These are phyloP conservation scores for Podaxis pistillaris DNA, from an alignment of 768 basidiomycete genomes.

Conservation along the genomic window DNA sequence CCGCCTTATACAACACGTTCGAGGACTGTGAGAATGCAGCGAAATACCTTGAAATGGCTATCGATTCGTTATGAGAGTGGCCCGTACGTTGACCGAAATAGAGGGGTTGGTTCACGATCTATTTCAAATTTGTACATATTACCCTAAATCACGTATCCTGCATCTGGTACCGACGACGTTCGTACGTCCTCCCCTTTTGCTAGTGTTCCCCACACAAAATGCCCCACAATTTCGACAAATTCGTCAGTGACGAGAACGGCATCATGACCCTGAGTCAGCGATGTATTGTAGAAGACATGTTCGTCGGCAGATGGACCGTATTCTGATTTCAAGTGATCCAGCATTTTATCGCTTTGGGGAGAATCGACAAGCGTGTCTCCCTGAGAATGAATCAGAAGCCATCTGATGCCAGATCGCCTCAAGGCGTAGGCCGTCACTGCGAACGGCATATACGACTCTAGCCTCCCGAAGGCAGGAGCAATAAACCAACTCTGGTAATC, in stretches of 20 bases:
- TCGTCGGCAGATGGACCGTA: constrained; percentile 25
- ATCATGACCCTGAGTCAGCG: constrained; percentile 53
- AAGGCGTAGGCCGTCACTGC: constrained; percentile 43
- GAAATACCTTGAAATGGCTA: constrained; percentile 57
- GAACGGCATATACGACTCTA: constrained; percentile 44
- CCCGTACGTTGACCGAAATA: background rate
- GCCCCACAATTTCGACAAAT: constrained; percentile 45
- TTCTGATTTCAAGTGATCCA: constrained; percentile 45
- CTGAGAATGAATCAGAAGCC: constrained; percentile 75
- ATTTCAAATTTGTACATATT: background rate
- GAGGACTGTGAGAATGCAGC: constrained; percentile 75
- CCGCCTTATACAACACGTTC: constrained; percentile 83
- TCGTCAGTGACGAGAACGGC: constrained; percentile 41
- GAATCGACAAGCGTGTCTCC: constrained; percentile 69
- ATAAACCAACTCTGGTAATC: constrained; percentile 72
- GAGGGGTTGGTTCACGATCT: background rate
- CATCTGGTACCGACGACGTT: background rate
- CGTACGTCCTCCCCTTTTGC: background rate
- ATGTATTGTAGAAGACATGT: constrained; percentile 33
- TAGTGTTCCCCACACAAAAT: constrained; percentile 31
- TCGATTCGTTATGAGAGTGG: constrained; percentile 29
- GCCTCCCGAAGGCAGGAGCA: constrained; percentile 55
- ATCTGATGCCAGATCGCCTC: constrained; percentile 40
- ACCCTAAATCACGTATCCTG: background rate
- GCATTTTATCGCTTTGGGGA: constrained; percentile 61